phyloP scores from a whole-genome alignment of 2,329 filamentous ascomycete genomes.

The Dothideomycetes sp. region DNA sequence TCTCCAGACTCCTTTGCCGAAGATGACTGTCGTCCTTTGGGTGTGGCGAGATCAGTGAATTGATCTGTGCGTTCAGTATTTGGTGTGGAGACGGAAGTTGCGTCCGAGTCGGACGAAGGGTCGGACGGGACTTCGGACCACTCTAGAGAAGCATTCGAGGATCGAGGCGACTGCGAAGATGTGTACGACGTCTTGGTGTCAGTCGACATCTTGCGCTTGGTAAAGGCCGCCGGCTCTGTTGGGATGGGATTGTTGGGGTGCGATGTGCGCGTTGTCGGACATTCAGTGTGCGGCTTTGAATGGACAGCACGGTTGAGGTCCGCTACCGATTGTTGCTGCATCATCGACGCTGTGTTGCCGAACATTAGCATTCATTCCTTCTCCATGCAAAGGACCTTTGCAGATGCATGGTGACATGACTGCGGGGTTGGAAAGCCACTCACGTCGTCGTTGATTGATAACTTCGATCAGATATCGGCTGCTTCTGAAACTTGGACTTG shows the following conservation, averaged over 20 bases:
- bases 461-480: too few species aligned
- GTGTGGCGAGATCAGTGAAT: constrained; percentile 26
- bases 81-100: constrained; percentile 27
- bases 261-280: constrained; percentile 30
- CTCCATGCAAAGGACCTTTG: too few species aligned
- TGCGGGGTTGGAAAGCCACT: too few species aligned
- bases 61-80: constrained; percentile 33
- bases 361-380: too few species aligned
- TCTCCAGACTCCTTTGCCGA: too few species aligned
- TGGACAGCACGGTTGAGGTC: too few species aligned
- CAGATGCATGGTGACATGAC: too few species aligned
- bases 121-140: constrained; percentile 22
- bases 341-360: too few species aligned
- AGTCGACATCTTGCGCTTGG: constrained; percentile 4
- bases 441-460: too few species aligned
- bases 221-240: constrained; percentile 24
- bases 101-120: constrained; percentile 30
- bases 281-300: too few species aligned
- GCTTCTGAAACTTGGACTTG: too few species aligned
- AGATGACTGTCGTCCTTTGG: constrained; percentile 1
- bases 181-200: constrained; percentile 6
- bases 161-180: constrained; percentile 23
- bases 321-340: too few species aligned
- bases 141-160: constrained; percentile 27
- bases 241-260: constrained; percentile 37